These are phyloP conservation scores for Helenozyma baotianmanensis DNA, from an alignment of 805 yeast genomes.

Conservation along the genomic window DNA sequence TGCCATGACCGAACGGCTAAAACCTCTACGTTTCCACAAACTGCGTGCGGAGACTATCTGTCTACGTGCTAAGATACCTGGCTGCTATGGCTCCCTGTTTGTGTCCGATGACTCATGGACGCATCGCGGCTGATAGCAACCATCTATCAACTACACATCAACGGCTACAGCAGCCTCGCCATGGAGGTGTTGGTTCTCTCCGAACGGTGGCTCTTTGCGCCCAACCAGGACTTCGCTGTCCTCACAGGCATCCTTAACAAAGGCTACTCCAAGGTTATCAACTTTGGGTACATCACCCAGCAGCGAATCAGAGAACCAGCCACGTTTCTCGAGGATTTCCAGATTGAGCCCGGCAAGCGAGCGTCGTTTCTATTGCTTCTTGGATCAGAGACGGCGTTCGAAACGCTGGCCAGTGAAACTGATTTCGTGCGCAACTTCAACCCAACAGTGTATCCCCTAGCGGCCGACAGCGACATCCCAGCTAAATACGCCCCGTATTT, in stretches of 20 bases:
- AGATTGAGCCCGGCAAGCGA: constrained; percentile 15
- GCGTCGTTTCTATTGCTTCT: constrained; percentile 21
- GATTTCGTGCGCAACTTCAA: constrained; percentile 24
- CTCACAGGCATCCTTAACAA: constrained; percentile 37
- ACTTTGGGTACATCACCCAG: constrained; percentile 38
- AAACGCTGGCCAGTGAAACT: constrained; percentile 19
- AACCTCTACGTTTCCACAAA: too few species aligned
- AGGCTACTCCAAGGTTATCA: constrained; percentile 47
- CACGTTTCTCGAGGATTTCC: constrained; percentile 22
- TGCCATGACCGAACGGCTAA: too few species aligned
- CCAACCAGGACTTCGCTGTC: constrained; percentile 7
- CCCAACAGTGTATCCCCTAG: constrained; percentile 14
- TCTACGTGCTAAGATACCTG: too few species aligned
- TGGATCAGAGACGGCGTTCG: constrained; percentile 20
- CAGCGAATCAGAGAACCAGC: constrained; percentile 34
- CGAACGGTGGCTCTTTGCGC: constrained; percentile 18
- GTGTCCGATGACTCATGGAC: too few species aligned
- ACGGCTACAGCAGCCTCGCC: too few species aligned
- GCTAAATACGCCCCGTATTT: constrained; percentile 17
- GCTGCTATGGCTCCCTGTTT: too few species aligned
- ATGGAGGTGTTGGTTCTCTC: constrained; percentile 19
- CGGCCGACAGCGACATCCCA: constrained; percentile 18
- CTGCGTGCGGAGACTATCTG: too few species aligned
- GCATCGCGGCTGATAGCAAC: too few species aligned
- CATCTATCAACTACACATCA: too few species aligned